phyloP scores from a whole-genome alignment of 2,329 filamentous ascomycete genomes.

The Davidsoniella australis region DNA sequence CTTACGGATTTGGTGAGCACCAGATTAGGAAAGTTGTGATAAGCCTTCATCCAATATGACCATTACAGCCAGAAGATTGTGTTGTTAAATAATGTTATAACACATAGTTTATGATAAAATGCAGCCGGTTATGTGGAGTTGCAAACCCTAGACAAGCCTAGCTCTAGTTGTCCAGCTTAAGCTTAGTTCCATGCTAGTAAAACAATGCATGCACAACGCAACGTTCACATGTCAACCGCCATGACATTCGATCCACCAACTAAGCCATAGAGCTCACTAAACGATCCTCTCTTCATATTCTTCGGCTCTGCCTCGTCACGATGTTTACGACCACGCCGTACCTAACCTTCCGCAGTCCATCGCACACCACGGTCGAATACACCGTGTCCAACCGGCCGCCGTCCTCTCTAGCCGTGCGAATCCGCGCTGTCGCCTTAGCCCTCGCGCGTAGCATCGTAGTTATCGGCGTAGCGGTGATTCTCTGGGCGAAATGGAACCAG shows the following conservation, averaged over 20 bases:
- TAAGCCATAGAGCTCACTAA: not conserved
- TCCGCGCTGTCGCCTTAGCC: slow-evolving; percentile 28
- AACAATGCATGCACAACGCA: no score
- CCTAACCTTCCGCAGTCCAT: slow-evolving; percentile 49
- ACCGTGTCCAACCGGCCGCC: slow-evolving; percentile 67
- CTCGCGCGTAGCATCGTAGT: slow-evolving; percentile 26
- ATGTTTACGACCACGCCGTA: slow-evolving; percentile 48
- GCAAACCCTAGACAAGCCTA: no score
- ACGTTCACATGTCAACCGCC: not conserved
- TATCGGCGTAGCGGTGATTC: slow-evolving; percentile 28
- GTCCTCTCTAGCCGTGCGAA: slow-evolving; percentile 28
- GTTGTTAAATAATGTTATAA: not conserved
- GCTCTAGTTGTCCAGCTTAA: no score
- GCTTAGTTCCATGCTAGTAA: no score
- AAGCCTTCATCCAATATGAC: slow-evolving; percentile 40
- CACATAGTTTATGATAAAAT: no score
- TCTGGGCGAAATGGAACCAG: slow-evolving; percentile 30
- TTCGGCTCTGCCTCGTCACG: slow-evolving; percentile 11
- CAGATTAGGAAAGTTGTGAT: slow-evolving; percentile 31
- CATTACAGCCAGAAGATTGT: slow-evolving; percentile 37
- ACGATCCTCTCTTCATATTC: not conserved
- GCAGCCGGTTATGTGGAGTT: not conserved
- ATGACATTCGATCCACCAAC: no score
- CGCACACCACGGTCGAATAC: slow-evolving; percentile 81
- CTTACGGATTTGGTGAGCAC: slow-evolving; percentile 37